Evolutionary conservation across 495 filamentous ascomycete genomes (phyloP), one percentile per base, ranked within the genome.

Genomic region (Lepidopterella palustris): DNA sequence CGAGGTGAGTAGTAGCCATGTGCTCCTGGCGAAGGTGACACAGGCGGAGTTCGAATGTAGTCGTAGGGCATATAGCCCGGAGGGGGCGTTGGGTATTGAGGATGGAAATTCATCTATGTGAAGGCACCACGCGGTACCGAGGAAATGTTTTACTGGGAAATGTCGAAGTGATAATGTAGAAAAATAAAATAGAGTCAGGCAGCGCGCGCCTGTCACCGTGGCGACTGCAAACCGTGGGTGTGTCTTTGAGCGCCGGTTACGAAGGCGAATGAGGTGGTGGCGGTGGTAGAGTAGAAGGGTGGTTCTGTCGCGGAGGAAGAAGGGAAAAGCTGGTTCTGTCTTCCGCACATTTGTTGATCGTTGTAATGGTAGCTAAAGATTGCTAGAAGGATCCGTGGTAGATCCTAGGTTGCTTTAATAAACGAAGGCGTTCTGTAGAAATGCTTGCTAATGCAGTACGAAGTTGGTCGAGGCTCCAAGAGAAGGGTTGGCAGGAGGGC

Each of bases 1-100:
- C 71, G 64, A 18, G 72, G 68, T 8, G 71, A 75, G 69, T 72
- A 72, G 67, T 72, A 72, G 39, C 57, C 58, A 51, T 68, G 57
- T 39, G 61, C 51, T 21, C 64, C 64, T 24, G 57, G 58, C 9
- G 65, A 62, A 10, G 70, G 70, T 52, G 72, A 71, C 55, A 72
- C 66, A 8, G 68, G 68, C 39, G 72, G 70, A 45, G 72, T 70
- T 52, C 69, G 68, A 29, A 57, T 58, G 57, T 70, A 71, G 53
- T 72, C 70, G 66, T 64, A 69, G 54, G 62, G 59, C 59, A 67
- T 60, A 57, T 72, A 72, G 57, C 62, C 58, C 25, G 71, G 69
- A 11, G 70, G 65, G 48, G 68, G 68, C 27, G 61, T 66, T 24
- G 71, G 65, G 59, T 73, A 73, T 49, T 67, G 65, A 25, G 67